Base-by-base conservation (phyloP, 1,139 yeast genomes). In the Hemisphaericaspora xylanilytica region DNA sequence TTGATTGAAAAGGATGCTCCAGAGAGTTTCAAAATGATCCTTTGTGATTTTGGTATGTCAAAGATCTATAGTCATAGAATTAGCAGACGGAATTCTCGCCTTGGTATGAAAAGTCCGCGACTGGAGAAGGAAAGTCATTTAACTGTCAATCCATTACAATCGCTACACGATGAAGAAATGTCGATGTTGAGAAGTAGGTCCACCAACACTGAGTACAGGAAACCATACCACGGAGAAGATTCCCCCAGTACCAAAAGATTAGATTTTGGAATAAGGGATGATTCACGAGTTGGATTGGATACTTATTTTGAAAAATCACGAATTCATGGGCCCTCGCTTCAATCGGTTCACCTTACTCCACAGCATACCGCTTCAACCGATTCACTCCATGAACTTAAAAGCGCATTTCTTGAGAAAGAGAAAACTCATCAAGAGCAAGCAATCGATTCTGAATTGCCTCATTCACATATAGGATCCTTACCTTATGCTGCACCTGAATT, bases 401-500 rank as follows among this genome's bases (percentile, higher is more conserved):
- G 35, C 14, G 17, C 42, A 5, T 26, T 28, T 21, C 35, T 41
- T 32, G 25, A 28, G 21, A 35, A 28, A 5, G 31, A 27, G 16
- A 20, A 29, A 5, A 36, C 26, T 12, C 30, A 28, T 10, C 38
- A 35, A 11, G 29, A 40, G 15, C 39, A 38, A 10, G 59, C 56
- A 2, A 53, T 63, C 21, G 73, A 67, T 39, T 59, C 73, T 2
- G 51, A 55, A 27, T 58, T 77, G 27, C 85, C 86, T 1, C 85
- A 80, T 53, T 66, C 78, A 20, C 85, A 80, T 50, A 85, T 88
- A 41, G 97, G 97, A 0, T 88, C 96, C 1, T 67, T 90, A 28
- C 97, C 97, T 0, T 90, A 88, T 56, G 96, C 96, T 0, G 77
- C 96, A 0, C 97, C 97, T 0, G 96, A 90, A 55, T 67, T 88